Evolutionary conservation across 148 eudicot genomes (phyloP).

Genomic region (Euryodendron excelsum): DNA sequence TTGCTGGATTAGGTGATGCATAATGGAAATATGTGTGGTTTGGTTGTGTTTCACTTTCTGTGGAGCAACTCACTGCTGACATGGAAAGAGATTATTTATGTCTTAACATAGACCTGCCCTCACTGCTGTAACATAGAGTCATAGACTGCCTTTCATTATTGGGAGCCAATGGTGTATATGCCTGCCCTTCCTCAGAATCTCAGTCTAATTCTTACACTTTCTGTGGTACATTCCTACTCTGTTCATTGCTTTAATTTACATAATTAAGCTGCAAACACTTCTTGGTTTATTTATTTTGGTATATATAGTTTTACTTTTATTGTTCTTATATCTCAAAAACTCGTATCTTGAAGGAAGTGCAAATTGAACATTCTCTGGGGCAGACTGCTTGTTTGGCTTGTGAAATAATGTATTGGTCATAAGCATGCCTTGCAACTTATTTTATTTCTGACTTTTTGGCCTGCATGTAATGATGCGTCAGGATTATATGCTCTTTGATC

Average conservation of each 20-base stretch:
- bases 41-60: too few species aligned
- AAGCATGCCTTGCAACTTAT: background rate
- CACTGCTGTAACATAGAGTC: too few species aligned
- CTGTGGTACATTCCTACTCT: background rate
- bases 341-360: background rate
- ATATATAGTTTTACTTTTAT: too few species aligned
- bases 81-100: too few species aligned
- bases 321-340: background rate
- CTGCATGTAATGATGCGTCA: conserved; percentile 20
- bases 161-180: background rate
- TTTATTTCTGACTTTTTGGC: conserved; percentile 6
- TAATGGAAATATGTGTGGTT: too few species aligned
- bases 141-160: background rate
- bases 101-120: too few species aligned
- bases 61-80: too few species aligned
- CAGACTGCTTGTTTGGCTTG: background rate
- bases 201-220: background rate
- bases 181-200: background rate
- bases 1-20: too few species aligned
- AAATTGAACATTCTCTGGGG: background rate
- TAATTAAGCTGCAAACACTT: background rate
- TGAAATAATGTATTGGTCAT: background rate
- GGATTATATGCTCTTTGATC: conserved; percentile 79
- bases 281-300: background rate
- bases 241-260: background rate